phyloP scores from a whole-genome alignment of 257 asterid species.

The Coffea eugenioides region DNA sequence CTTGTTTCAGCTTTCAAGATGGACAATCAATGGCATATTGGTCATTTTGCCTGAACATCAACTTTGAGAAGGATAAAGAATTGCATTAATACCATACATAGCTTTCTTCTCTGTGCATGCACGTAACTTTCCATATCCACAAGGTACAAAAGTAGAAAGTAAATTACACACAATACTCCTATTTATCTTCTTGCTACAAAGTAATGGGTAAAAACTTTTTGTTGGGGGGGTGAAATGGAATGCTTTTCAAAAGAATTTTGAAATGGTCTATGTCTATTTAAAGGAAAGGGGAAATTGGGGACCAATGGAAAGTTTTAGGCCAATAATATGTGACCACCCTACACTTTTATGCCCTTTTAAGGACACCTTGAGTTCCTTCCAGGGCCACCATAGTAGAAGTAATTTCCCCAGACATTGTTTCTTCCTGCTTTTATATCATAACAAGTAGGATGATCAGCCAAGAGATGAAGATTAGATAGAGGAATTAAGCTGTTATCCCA shows the following conservation, averaged over 20 bases:
- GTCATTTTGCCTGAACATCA: neutral
- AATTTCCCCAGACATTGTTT: slow-evolving; percentile 86
- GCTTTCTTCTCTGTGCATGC: neutral
- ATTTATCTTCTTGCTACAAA: slow-evolving; percentile 11
- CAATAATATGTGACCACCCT: slow-evolving; percentile 20
- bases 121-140: neutral
- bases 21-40: slow-evolving; percentile 1
- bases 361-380: slow-evolving; percentile 77
- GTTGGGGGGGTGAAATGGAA: slow-evolving; percentile 14
- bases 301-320: neutral
- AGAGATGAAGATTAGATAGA: slow-evolving; percentile 60
- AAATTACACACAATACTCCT: neutral
- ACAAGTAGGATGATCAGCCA: slow-evolving; percentile 90
- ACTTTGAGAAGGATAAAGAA: neutral
- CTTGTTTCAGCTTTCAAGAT: neutral
- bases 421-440: slow-evolving; percentile 76
- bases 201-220: slow-evolving; percentile 18
- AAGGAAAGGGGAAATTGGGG: slow-evolving; percentile 2
- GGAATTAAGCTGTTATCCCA: slow-evolving; percentile 91
- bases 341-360: slow-evolving; percentile 34
- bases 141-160: neutral
- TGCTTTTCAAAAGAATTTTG: slow-evolving; percentile 36
- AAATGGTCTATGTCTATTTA: slow-evolving; percentile 19
- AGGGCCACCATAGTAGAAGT: slow-evolving; percentile 93
- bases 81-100: neutral